Conservation (phyloP, 768 basidiomycete species). For the Lactarius akahatsu region DNA sequence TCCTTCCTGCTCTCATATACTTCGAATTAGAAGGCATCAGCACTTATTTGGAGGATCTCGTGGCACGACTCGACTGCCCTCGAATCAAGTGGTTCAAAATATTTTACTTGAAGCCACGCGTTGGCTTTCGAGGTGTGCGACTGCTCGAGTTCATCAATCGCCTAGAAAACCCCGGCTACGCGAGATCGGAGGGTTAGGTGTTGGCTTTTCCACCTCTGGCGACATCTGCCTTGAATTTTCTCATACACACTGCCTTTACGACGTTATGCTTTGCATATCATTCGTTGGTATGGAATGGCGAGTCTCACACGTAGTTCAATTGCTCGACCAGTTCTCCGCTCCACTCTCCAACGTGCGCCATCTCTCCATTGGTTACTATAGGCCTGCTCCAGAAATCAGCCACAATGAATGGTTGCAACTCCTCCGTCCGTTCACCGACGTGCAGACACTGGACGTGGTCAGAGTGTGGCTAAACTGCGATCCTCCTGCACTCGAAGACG, state of each 20-base stretch:
- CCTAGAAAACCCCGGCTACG: neutral
- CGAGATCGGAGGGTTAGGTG: neutral
- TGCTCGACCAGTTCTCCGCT: neutral
- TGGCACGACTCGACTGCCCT: neutral
- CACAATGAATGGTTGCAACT: neutral
- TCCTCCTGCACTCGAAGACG: neutral
- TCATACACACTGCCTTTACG: neutral
- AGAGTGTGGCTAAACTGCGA: too few relatives aligned
- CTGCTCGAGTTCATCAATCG: neutral
- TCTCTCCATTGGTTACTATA: neutral
- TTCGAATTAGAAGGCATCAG: neutral
- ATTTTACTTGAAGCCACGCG: neutral
- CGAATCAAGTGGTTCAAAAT: neutral
- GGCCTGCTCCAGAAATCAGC: neutral
- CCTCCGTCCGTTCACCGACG: neutral
- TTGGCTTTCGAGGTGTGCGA: neutral
- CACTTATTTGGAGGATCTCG: neutral
- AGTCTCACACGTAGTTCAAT: neutral
- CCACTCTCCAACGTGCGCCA: too few relatives aligned
- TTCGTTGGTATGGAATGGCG: neutral
- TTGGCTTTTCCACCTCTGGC: rapidly evolving
- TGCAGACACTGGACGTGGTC: neutral
- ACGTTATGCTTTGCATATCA: rapidly evolving
- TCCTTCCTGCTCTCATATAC: neutral
- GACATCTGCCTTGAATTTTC: rapidly evolving